Evolutionary conservation across 495 filamentous ascomycete genomes (phyloP).

Genomic region (Talaromyces adpressus): DNA sequence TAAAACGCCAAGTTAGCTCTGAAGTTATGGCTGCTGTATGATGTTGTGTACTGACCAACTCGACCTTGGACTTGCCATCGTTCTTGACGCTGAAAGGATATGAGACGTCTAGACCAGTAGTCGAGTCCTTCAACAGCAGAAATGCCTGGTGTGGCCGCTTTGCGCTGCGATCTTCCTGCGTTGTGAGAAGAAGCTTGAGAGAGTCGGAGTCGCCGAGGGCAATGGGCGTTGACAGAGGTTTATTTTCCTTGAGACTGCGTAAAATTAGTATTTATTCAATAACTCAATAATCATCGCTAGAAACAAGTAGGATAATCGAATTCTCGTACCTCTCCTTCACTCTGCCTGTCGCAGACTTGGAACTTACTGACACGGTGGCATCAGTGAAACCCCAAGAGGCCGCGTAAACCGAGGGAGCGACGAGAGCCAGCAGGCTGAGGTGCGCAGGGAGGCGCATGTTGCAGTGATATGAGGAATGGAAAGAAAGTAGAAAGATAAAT

Average conservation of each 20-base stretch:
- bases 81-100: constrained; percentile 83
- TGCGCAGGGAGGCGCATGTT: constrained; percentile 38
- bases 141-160: constrained; percentile 92
- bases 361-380: constrained; percentile 68
- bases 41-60: constrained; percentile 55
- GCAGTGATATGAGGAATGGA: background rate
- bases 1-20: no score
- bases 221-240: constrained; percentile 58
- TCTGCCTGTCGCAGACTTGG: constrained; percentile 47
- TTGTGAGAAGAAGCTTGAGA: constrained; percentile 74
- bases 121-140: constrained; percentile 67
- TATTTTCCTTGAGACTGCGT: constrained; percentile 53
- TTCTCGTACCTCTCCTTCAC: constrained; percentile 4
- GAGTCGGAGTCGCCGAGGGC: constrained; percentile 60
- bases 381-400: constrained; percentile 82
- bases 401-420: constrained; percentile 47
- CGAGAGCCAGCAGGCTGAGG: constrained; percentile 32
- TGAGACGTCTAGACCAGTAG: constrained; percentile 77
- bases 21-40: background rate
- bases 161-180: constrained; percentile 67
- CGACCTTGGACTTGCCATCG: constrained; percentile 73
- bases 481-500: constrained; percentile 3
- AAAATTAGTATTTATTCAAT: constrained; percentile 3
- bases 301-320: background rate
- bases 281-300: background rate